Evolutionary conservation across 148 eudicot genomes (phyloP), one percentile per base, ranked within the genome.

Genomic region (Vaccinium macrocarpon): DNA sequence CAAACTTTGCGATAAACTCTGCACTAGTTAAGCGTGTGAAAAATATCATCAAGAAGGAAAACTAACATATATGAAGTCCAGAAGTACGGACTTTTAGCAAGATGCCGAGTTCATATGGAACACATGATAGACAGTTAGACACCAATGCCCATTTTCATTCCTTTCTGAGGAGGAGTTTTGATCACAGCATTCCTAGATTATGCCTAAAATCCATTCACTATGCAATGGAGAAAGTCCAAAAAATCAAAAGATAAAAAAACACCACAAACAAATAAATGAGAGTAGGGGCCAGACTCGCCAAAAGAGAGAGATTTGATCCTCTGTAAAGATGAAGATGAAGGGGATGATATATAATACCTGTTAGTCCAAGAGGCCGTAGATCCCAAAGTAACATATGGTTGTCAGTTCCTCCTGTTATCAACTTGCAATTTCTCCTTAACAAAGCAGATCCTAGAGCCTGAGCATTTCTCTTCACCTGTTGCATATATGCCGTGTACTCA

Each of bases 381-480:
- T 97, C 99, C 99, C 98, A 95, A 64, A 97, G 93, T 84, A 97
- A 76, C 90, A 97, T 27, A 94, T 97, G 99, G 84, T 92, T 97
- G 89, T 97, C 99, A 16, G 97, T 95, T 87, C 99, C 99, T 46
- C 98, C 99, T 27, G 99, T 95, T 14, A 97, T 89, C 85, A 97
- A 85, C 88, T 84, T 92, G 87, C 96, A 97, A 76, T 91, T 91
- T 89, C 92, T 93, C 83, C 89, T 91, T 80, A 88, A 51, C 61
- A 97, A 90, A 78, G 96, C 92, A 21, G 91, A 81, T 50, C 96
- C 98, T 78, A 97, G 84, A 38, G 94, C 93, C 77, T 93, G 93
- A 53, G 99, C 96, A 90, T 96, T 96, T 87, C 81, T 93, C 92
- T 91, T 97, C 62, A 97, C 99, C 85, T 97, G 99, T 73, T 95